Conservation (phyloP, 495 filamentous ascomycete genomes). For the Penicillium chermesinum region DNA sequence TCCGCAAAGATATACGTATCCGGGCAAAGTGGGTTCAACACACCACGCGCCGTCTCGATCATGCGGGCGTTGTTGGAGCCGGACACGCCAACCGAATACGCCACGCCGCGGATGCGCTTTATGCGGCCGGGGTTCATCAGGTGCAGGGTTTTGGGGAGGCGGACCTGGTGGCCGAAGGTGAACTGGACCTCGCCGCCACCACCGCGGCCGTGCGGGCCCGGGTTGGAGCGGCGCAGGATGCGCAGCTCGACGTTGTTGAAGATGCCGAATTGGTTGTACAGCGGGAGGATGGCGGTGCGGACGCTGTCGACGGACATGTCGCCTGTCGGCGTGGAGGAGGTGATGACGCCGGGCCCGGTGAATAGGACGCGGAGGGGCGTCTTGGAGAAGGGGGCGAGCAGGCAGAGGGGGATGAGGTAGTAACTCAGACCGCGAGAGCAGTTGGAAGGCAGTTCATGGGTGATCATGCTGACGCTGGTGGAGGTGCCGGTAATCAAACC, state of each 20-base stretch:
- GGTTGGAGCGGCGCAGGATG: constrained; percentile 71
- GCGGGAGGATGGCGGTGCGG: constrained; percentile 83
- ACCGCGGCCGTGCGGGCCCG: constrained; percentile 64
- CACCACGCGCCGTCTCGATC: constrained; percentile 83
- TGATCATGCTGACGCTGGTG: constrained; percentile 64
- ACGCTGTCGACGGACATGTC: constrained; percentile 90
- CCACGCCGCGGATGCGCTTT: constrained; percentile 85
- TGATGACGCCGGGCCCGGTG: constrained; percentile 89
- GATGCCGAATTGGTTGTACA: constrained; percentile 88
- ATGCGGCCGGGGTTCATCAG: constrained; percentile 78
- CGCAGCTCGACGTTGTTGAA: constrained; percentile 81
- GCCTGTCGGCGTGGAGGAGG: constrained; percentile 68
- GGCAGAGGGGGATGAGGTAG: constrained; percentile 82
- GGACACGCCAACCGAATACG: constrained; percentile 83
- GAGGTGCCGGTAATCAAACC: constrained; percentile 83
- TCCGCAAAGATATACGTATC: constrained; percentile 86
- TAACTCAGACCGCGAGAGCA: constrained; percentile 83
- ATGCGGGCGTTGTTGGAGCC: constrained; percentile 90
- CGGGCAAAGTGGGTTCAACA: constrained; percentile 76
- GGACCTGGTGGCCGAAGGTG: constrained; percentile 83
- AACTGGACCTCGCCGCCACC: constrained; percentile 91
- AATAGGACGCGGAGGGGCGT: constrained; percentile 81
- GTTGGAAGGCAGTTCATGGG: constrained; percentile 68
- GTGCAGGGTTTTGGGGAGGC: constrained; percentile 91
- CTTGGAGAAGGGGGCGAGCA: constrained; percentile 92